Evolutionary conservation across 208 protist genomes (phyloP).

Genomic region (Trichomonas gallinae): DNA sequence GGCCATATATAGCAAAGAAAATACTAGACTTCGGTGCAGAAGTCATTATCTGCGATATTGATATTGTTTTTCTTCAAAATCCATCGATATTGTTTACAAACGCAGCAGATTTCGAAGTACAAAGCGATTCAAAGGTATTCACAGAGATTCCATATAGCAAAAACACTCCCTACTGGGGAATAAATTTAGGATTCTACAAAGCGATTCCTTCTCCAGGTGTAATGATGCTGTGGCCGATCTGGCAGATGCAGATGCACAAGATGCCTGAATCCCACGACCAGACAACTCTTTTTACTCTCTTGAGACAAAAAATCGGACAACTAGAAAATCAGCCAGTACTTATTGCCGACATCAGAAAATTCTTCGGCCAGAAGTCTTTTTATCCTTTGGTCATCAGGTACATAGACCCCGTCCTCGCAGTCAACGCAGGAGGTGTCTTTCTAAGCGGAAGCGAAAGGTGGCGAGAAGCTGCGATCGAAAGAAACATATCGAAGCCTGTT

Average conservation of each 20-base stretch:
- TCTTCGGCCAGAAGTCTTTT: not conserved
- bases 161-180: not conserved
- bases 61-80: not conserved
- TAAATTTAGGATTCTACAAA: not conserved
- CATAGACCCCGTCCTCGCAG: not conserved
- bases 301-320: not conserved
- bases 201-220: not conserved
- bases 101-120: not conserved
- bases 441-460: not conserved
- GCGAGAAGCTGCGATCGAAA: not conserved
- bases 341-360: not conserved
- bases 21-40: not conserved
- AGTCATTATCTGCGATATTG: not conserved
- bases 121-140: not conserved
- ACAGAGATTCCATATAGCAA: not conserved
- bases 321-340: not conserved
- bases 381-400: not conserved
- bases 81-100: not conserved
- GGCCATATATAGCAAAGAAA: not conserved
- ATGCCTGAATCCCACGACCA: not conserved
- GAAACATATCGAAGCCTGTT: not conserved
- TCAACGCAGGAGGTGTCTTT: not conserved
- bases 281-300: not conserved
- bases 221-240: not conserved
- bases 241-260: not conserved